phyloP scores from a whole-genome alignment of 495 filamentous ascomycete species.

The Neohortaea acidophila region DNA sequence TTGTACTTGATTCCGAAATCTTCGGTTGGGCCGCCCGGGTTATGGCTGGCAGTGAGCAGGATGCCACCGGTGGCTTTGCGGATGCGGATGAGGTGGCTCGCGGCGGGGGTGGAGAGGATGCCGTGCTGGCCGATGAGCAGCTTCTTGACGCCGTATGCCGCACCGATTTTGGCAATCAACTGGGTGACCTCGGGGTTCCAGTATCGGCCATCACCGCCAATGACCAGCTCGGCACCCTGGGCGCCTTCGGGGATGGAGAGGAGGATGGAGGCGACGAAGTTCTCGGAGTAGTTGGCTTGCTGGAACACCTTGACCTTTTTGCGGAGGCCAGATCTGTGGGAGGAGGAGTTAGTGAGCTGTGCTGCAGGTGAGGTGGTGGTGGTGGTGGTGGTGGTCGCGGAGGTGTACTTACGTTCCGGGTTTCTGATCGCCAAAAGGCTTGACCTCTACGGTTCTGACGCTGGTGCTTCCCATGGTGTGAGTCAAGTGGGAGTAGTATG shows the following conservation, averaged over 20 bases:
- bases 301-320: constrained; percentile 99
- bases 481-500: not conserved
- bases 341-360: constrained; percentile 19
- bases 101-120: constrained; percentile 89
- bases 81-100: constrained; percentile 88
- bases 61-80: constrained; percentile 91
- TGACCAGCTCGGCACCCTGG: constrained; percentile 77
- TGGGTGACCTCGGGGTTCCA: constrained; percentile 94
- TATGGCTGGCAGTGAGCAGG: constrained; percentile 90
- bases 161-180: constrained; percentile 91
- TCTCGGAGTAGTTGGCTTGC: constrained; percentile 84
- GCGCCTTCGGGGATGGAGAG: constrained; percentile 91
- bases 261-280: constrained; percentile 84
- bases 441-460: constrained; percentile 58
- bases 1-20: constrained; percentile 99
- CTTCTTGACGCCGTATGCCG: constrained; percentile 98
- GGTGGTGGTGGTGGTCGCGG: constrained; percentile 3
- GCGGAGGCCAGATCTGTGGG: constrained; percentile 73
- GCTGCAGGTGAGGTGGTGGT: constrained; percentile 5
- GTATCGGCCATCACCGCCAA: constrained; percentile 93
- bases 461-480: constrained; percentile 38
- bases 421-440: constrained; percentile 86
- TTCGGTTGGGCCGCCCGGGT: constrained; percentile 82
- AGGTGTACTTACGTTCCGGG: constrained; percentile 77
- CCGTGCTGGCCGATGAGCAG: constrained; percentile 88